Conservation (phyloP, 345 rosid species). For the Trapa bicornis region DNA sequence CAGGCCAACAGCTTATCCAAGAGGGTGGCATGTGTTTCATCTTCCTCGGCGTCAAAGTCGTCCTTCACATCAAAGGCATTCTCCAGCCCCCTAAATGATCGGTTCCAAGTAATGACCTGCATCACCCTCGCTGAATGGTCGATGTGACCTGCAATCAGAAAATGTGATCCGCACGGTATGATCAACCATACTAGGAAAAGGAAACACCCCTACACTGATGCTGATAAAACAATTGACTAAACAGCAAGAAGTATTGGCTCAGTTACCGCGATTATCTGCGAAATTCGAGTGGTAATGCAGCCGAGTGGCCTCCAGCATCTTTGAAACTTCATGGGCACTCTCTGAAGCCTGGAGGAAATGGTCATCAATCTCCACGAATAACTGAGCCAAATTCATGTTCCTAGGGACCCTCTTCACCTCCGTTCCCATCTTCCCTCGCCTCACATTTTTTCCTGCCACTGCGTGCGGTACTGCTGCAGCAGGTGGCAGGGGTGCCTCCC, state of each 20-base stretch:
- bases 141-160: conserved; percentile 47
- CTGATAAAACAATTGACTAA: too few species aligned
- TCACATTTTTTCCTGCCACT: conserved; percentile 23
- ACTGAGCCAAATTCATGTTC: conserved; percentile 28
- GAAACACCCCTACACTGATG: too few species aligned
- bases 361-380: conserved; percentile 69
- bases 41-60: conserved; percentile 62
- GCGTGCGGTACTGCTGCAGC: conserved; percentile 15
- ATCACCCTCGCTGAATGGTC: conserved; percentile 88
- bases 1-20: conserved; percentile 95
- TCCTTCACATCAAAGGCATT: conserved; percentile 49
- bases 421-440: conserved; percentile 23
- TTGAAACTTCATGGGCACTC: conserved; percentile 86
- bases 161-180: conserved; percentile 3
- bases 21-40: conserved; percentile 92
- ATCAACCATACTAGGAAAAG: background rate
- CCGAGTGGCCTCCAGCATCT: conserved; percentile 87
- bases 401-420: conserved; percentile 31
- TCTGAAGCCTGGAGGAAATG: conserved; percentile 77
- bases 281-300: conserved; percentile 95
- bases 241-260: too few species aligned
- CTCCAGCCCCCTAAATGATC: conserved; percentile 59
- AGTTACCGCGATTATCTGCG: conserved; percentile 79
- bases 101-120: conserved; percentile 95
- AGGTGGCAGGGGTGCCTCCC: conserved; percentile 2